phyloP scores from a whole-genome alignment of 148 eudicot genomes.

The Spergularia bocconei region DNA sequence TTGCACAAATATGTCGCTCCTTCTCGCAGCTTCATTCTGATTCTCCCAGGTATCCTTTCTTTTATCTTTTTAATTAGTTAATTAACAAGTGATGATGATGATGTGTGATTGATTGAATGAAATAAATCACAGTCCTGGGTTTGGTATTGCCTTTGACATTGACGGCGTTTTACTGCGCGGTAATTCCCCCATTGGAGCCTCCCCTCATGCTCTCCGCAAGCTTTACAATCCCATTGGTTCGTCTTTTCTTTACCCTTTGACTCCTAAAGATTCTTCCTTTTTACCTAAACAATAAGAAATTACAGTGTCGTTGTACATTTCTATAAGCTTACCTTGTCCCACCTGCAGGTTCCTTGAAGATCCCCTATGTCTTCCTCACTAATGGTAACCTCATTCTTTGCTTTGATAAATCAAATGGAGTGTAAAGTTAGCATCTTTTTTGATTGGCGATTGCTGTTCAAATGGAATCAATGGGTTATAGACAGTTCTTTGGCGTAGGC shows the following conservation, averaged over 20 bases:
- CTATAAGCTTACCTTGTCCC: neutral
- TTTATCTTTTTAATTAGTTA: too few species aligned
- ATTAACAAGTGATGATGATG: too few species aligned
- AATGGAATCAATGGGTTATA: too few species aligned
- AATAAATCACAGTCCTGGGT: conserved; percentile 9
- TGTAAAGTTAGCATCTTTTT: neutral
- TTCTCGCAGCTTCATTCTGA: too few species aligned
- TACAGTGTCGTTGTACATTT: neutral
- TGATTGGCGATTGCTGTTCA: too few species aligned
- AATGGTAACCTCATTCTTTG: conserved; percentile 47
- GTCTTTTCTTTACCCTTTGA: neutral
- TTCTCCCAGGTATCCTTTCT: neutral
- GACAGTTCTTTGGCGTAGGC: too few species aligned
- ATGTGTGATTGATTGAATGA: too few species aligned
- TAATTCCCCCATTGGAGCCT: conserved; percentile 48
- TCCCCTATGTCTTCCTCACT: conserved; percentile 78
- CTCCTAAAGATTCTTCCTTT: neutral
- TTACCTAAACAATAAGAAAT: neutral
- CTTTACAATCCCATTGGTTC: conserved; percentile 43
- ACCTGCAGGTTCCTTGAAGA: conserved; percentile 54
- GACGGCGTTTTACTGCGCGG: conserved; percentile 75
- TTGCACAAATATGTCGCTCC: too few species aligned
- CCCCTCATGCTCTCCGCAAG: conserved; percentile 42
- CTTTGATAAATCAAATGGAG: too few species aligned
- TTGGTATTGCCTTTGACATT: conserved; percentile 74